A percentile compares a stretch with the other conserved stretches of the same genome.
These are phyloP conservation scores for Linnemannia schmuckeri DNA, from an alignment of 192 early-diverging fungal species.

Conservation along the genomic window DNA sequence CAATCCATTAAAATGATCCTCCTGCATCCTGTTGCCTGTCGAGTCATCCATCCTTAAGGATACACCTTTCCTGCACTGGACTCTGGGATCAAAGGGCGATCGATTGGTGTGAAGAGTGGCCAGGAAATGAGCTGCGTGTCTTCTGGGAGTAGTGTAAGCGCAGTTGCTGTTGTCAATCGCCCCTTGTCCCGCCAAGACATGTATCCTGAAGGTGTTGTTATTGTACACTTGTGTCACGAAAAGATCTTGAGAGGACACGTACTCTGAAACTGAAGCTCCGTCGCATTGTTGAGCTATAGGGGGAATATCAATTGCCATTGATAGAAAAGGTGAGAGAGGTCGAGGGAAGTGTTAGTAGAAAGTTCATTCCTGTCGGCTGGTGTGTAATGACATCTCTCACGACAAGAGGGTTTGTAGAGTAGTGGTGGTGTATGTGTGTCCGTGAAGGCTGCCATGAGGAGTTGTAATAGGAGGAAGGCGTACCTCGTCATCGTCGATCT, in stretches of 20 bases:
- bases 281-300: slow-evolving; percentile 37
- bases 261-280: slow-evolving; percentile 54
- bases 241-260: background rate
- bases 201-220: background rate
- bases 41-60: background rate
- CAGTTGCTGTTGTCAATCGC: background rate
- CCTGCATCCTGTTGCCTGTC: background rate
- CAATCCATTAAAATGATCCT: background rate
- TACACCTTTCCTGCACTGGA: background rate
- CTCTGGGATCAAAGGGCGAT: background rate
- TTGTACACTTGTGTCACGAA: background rate
- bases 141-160: background rate
- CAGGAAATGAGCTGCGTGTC: background rate
- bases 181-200: background rate
- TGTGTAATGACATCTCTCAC: background rate
- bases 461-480: background rate
- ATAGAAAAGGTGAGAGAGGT: background rate
- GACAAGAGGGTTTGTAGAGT: background rate
- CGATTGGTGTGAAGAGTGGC: background rate
- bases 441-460: background rate
- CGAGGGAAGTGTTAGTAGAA: background rate
- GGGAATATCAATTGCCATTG: background rate
- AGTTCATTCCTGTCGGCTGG: background rate
- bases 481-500: slow-evolving; percentile 51
- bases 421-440: background rate